Conservation (phyloP, 2,329 filamentous ascomycete genomes). For the Colletotrichum orbiculare region DNA sequence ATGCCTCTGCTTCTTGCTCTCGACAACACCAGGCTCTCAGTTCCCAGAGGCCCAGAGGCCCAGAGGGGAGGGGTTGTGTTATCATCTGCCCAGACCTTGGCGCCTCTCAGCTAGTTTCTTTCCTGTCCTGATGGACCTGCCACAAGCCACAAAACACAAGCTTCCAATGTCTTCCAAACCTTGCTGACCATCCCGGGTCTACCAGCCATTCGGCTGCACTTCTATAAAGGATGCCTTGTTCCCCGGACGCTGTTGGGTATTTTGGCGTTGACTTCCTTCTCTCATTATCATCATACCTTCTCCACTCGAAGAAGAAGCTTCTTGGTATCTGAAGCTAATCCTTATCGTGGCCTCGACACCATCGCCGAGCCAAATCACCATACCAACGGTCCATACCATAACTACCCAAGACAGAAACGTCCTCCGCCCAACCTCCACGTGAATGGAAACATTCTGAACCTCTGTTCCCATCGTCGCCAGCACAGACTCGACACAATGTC, state of each 20-base stretch:
- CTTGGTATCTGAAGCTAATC: constrained; percentile 22
- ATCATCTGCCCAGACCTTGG: constrained; percentile 35
- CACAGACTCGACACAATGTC: constrained; percentile 49
- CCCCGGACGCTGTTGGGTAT: constrained; percentile 6
- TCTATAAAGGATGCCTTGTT: constrained; percentile 36
- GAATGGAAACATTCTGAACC: constrained; percentile 20
- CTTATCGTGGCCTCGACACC: constrained; percentile 13
- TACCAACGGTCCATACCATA: not conserved
- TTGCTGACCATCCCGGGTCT: constrained; percentile 23
- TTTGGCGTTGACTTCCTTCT: constrained; percentile 11
- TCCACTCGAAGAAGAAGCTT: constrained; percentile 26
- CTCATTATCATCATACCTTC: constrained; percentile 16
- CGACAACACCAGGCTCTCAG: not conserved
- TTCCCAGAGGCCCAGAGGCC: not conserved
- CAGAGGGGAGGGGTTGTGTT: constrained; percentile 24
- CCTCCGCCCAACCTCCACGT: not conserved
- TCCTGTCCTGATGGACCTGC: constrained; percentile 13
- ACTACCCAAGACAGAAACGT: not conserved
- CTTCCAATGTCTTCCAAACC: constrained; percentile 31
- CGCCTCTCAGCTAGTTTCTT: constrained; percentile 20
- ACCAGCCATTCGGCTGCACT: constrained; percentile 22
- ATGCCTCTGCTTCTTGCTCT: constrained; percentile 13
- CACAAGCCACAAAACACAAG: constrained; percentile 17
- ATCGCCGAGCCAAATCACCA: not conserved
- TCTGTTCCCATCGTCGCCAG: constrained; percentile 21